phyloP scores from a whole-genome alignment of 805 yeast genomes.

The Hanseniaspora jakobsenii region DNA sequence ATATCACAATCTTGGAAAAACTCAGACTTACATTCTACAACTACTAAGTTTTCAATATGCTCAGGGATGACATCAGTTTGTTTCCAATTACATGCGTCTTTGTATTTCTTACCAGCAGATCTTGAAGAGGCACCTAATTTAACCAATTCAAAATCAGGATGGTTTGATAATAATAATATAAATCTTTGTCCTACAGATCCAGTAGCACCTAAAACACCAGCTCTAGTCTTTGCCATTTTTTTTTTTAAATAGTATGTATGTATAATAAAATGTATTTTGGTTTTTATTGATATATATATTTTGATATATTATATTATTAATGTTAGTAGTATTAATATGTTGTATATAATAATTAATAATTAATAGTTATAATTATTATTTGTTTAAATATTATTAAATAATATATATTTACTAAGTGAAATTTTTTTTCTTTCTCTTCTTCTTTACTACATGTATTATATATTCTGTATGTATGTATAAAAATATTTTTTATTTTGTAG shows the following conservation, averaged over 20 bases:
- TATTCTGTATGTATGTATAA: too few relatives aligned
- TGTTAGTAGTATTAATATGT: too few relatives aligned
- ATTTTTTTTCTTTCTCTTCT: too few relatives aligned
- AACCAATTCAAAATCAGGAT: constrained; percentile 77
- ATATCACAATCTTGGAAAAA: constrained; percentile 81
- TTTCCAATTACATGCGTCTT: constrained; percentile 85
- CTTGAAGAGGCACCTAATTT: constrained; percentile 87
- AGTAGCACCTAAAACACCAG: constrained; percentile 95
- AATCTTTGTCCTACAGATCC: constrained; percentile 97
- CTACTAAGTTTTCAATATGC: constrained; percentile 47
- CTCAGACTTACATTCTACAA: constrained; percentile 65
- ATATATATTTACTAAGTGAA: too few relatives aligned
- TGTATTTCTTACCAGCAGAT: constrained; percentile 82
- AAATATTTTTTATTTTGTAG: too few relatives aligned
- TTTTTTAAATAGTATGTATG: too few relatives aligned
- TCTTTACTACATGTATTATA: too few relatives aligned
- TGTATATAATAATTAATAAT: too few relatives aligned
- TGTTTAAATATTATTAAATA: too few relatives aligned
- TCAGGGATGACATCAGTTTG: constrained; percentile 77
- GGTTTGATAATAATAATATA: constrained; percentile 67
- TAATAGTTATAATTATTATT: too few relatives aligned
- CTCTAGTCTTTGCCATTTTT: constrained; percentile 28
- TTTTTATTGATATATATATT: neutral
- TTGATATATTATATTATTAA: neutral
- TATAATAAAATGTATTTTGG: neutral